phyloP scores from a whole-genome alignment of 1,284 basidiomycete genomes.

The Moesziomyces globuligerus region DNA sequence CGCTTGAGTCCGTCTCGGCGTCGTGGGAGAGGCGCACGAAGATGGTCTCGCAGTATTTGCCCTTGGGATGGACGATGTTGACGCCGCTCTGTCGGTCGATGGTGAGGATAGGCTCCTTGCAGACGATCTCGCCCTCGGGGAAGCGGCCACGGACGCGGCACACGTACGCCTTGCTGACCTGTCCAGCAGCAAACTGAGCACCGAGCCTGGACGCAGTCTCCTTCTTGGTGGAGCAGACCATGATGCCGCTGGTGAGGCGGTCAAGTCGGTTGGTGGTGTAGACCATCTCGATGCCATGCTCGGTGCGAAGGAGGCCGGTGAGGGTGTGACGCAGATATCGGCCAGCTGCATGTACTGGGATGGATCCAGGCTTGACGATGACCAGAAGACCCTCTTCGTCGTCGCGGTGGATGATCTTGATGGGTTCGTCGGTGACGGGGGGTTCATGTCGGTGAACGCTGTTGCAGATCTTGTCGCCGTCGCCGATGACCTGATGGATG shows the following conservation, averaged over 20 bases:
- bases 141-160: slow-evolving; percentile 46
- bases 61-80: slow-evolving; percentile 76
- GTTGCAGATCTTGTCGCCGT: slow-evolving; percentile 90
- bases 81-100: slow-evolving; percentile 95
- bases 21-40: slow-evolving; percentile 90
- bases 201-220: slow-evolving; percentile 77
- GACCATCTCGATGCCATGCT: slow-evolving; percentile 83
- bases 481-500: slow-evolving; percentile 81
- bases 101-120: slow-evolving; percentile 87
- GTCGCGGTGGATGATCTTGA: slow-evolving; percentile 82
- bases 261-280: slow-evolving; percentile 95
- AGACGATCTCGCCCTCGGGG: slow-evolving; percentile 78
- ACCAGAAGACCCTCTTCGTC: slow-evolving; percentile 84
- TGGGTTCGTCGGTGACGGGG: slow-evolving; percentile 85
- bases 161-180: slow-evolving; percentile 73
- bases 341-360: slow-evolving; percentile 65
- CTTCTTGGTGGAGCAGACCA: slow-evolving; percentile 87
- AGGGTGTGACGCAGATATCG: slow-evolving; percentile 69
- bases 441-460: slow-evolving; percentile 96
- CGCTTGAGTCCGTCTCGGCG: slow-evolving; percentile 80
- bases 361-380: slow-evolving; percentile 72
- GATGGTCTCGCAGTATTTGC: slow-evolving; percentile 79
- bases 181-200: slow-evolving; percentile 70
- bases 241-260: slow-evolving; percentile 91
- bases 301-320: slow-evolving; percentile 84